Evolutionary conservation across 441 rosid genomes (phyloP).

Genomic region (Erodium moschatum): DNA sequence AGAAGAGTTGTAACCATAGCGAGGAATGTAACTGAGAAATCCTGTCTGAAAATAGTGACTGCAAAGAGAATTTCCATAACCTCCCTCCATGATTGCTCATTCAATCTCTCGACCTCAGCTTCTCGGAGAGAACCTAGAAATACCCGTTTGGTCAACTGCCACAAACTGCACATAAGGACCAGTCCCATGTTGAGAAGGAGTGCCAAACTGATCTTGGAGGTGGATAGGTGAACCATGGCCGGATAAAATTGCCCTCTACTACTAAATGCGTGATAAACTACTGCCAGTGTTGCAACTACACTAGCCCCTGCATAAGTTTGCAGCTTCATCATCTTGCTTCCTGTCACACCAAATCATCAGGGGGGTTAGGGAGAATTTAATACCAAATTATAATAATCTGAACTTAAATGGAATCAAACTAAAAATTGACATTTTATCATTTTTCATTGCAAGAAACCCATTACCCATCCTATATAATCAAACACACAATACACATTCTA

Average conservation of each 20-base stretch:
- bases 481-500: too few relatives aligned
- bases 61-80: slow-evolving; percentile 95
- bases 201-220: slow-evolving; percentile 78
- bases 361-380: background rate
- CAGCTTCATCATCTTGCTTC: slow-evolving; percentile 57
- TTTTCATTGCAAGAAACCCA: too few relatives aligned
- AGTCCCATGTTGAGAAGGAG: slow-evolving; percentile 86
- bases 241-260: slow-evolving; percentile 94
- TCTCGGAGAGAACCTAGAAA: slow-evolving; percentile 87
- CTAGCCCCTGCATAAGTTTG: slow-evolving; percentile 67
- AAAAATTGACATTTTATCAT: too few relatives aligned
- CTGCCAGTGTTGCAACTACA: slow-evolving; percentile 45
- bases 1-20: slow-evolving; percentile 70
- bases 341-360: slow-evolving; percentile 12
- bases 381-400: background rate
- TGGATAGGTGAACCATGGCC: slow-evolving; percentile 71
- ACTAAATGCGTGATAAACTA: slow-evolving; percentile 75
- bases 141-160: slow-evolving; percentile 66
- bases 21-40: slow-evolving; percentile 71
- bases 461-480: too few relatives aligned
- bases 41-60: slow-evolving; percentile 84
- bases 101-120: slow-evolving; percentile 84
- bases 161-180: slow-evolving; percentile 65
- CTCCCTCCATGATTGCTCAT: slow-evolving; percentile 95
- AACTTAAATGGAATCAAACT: background rate